A percentile compares a stretch with the other conserved stretches of the same genome.
phyloP scores from a whole-genome alignment of 2,329 filamentous ascomycete species.

The Botrytis galanthina region DNA sequence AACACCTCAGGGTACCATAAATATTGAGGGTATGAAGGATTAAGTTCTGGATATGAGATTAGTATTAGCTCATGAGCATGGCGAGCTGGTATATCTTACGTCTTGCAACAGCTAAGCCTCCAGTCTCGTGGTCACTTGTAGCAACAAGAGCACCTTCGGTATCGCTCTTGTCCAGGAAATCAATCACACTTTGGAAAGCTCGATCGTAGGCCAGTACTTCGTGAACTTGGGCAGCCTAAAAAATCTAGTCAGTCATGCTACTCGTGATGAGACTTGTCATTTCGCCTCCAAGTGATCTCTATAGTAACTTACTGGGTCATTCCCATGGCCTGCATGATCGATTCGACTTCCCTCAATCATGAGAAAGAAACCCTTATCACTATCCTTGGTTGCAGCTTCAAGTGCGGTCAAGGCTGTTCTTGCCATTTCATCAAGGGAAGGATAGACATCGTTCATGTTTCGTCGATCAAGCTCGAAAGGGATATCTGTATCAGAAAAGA shows the following conservation, averaged over 20 bases:
- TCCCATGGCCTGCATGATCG: slow-evolving; percentile 87
- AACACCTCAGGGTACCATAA: slow-evolving; percentile 82
- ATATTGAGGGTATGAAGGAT: slow-evolving; percentile 63
- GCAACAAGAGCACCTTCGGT: slow-evolving; percentile 78
- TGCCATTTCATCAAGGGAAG: slow-evolving; percentile 89
- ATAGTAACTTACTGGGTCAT: slow-evolving; percentile 60
- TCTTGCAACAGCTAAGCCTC: slow-evolving; percentile 77
- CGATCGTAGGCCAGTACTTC: slow-evolving; percentile 96
- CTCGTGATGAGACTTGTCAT: neutral
- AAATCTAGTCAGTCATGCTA: neutral
- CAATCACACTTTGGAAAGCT: slow-evolving; percentile 76
- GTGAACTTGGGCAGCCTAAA: slow-evolving; percentile 66
- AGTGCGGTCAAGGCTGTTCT: slow-evolving; percentile 76
- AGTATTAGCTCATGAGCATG: neutral
- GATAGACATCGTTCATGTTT: slow-evolving; percentile 75
- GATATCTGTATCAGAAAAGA: slow-evolving; percentile 80
- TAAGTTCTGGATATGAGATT: slow-evolving; percentile 46
- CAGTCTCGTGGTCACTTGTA: slow-evolving; percentile 96
- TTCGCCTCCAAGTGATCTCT: neutral
- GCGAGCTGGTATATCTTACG: slow-evolving; percentile 49
- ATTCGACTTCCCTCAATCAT: slow-evolving; percentile 98
- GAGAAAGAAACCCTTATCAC: slow-evolving; percentile 92
- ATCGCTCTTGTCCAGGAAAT: slow-evolving; percentile 75
- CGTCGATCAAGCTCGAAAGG: slow-evolving; percentile 92
- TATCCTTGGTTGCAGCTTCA: slow-evolving; percentile 75